A percentile compares a stretch with the other conserved stretches of the same genome.
Evolutionary conservation across 495 filamentous ascomycete genomes (phyloP).

Genomic region (Bathelium albidoporum): DNA sequence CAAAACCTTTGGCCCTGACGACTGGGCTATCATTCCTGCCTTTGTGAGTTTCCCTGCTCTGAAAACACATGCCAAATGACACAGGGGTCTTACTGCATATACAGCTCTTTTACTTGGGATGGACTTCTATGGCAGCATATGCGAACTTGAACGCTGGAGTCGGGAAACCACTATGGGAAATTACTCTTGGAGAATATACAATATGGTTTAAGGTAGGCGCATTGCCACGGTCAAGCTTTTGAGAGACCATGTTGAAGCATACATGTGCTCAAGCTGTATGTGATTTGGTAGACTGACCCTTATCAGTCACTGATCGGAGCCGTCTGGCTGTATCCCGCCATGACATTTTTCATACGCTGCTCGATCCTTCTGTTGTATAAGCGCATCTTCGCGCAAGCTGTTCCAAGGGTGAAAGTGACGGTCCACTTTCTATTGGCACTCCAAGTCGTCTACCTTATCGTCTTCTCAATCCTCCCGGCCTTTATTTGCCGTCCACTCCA

Average conservation of each 20-base stretch:
- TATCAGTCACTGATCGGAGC: conserved; percentile 4
- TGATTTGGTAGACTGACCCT: too few relatives aligned
- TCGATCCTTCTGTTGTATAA: conserved; percentile 22
- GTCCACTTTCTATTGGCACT: conserved; percentile 12
- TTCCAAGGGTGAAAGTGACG: not conserved
- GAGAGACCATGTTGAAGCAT: too few relatives aligned
- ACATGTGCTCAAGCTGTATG: too few relatives aligned
- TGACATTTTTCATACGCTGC: conserved; percentile 18
- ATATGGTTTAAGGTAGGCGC: conserved; percentile 20
- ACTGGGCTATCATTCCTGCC: conserved; percentile 10
- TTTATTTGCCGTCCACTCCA: conserved; percentile 18
- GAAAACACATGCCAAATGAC: too few relatives aligned
- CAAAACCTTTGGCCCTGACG: conserved; percentile 3
- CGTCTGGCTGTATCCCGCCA: conserved; percentile 17
- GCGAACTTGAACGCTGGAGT: conserved; percentile 21
- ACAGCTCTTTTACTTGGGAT: conserved; percentile 21
- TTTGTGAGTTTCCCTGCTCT: not conserved
- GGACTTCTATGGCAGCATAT: conserved; percentile 18
- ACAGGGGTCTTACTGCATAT: not conserved
- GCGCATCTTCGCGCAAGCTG: conserved; percentile 15
- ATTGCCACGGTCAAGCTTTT: not conserved
- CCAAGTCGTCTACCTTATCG: conserved; percentile 12
- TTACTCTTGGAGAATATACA: conserved; percentile 19
- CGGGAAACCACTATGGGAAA: conserved; percentile 26
- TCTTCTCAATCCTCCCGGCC: conserved; percentile 18